Evolutionary conservation across 2,329 filamentous ascomycete genomes (phyloP).

Genomic region (Sordariomycetes sp.): DNA sequence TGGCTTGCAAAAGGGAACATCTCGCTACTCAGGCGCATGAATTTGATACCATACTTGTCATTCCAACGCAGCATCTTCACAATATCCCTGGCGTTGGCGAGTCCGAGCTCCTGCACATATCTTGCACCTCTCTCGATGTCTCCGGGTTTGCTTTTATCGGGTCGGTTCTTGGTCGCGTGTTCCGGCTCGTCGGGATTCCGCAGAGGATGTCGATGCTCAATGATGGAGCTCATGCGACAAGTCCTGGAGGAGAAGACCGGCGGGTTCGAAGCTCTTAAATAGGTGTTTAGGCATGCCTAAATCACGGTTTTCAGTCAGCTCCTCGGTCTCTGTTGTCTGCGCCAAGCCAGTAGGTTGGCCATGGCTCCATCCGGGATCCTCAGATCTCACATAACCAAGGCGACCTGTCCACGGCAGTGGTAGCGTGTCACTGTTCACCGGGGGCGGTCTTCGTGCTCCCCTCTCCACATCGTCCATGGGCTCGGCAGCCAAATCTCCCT

Average conservation of each 20-base stretch:
- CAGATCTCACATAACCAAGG: slow-evolving; percentile 66
- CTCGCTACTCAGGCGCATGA: slow-evolving; percentile 85
- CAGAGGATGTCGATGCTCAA: slow-evolving; percentile 81
- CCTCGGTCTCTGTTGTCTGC: slow-evolving; percentile 6
- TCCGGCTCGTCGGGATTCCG: slow-evolving; percentile 66
- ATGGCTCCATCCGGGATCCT: not conserved
- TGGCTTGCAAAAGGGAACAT: slow-evolving; percentile 98
- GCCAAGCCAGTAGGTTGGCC: not conserved
- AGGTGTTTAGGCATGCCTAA: slow-evolving; percentile 84
- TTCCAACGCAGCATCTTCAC: slow-evolving; percentile 88
- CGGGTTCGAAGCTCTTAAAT: slow-evolving; percentile 71
- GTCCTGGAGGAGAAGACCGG: slow-evolving; percentile 87
- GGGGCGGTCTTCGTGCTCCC: slow-evolving; percentile 51
- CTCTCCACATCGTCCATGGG: slow-evolving; percentile 17
- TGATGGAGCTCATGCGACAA: slow-evolving; percentile 80
- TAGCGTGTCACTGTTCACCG: slow-evolving; percentile 74
- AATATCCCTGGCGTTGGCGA: slow-evolving; percentile 78
- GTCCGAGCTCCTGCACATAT: slow-evolving; percentile 68
- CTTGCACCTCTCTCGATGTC: slow-evolving; percentile 56
- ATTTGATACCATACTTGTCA: slow-evolving; percentile 81
- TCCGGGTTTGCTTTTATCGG: slow-evolving; percentile 62
- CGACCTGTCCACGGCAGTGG: slow-evolving; percentile 87
- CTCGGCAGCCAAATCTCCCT: slow-evolving; percentile 10
- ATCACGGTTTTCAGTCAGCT: not conserved
- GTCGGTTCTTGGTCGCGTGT: slow-evolving; percentile 78